Evolutionary conservation across 31 red algal genomes (phyloP).

Genomic region (Asparagopsis taxiformis): DNA sequence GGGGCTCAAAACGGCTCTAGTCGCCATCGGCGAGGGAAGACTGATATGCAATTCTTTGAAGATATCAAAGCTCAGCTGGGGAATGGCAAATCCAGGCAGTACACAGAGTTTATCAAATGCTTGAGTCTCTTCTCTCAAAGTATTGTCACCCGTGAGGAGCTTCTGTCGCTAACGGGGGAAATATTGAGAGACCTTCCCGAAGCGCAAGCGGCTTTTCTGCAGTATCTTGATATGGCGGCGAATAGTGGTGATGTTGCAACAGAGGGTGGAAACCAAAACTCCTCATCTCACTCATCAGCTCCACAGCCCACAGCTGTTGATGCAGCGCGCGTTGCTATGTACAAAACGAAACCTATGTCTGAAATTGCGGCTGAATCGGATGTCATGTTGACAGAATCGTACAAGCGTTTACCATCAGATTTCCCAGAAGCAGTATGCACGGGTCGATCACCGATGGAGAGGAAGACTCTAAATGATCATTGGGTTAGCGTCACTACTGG

Average conservation of each 20-base stretch:
- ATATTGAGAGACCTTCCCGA: constrained; percentile 57
- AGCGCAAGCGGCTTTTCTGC: constrained; percentile 60
- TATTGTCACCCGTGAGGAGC: constrained; percentile 81
- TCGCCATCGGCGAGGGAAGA: too few relatives aligned
- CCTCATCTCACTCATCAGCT: constrained; percentile 47
- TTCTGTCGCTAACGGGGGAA: constrained; percentile 61
- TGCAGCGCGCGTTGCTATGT: constrained; percentile 38
- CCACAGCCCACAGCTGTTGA: constrained; percentile 33
- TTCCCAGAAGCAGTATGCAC: constrained; percentile 56
- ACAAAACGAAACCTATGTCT: constrained; percentile 74
- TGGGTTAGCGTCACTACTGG: constrained; percentile 91
- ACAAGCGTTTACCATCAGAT: constrained; percentile 74
- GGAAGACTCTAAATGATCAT: constrained; percentile 74
- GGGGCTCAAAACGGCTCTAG: too few relatives aligned
- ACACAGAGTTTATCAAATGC: constrained; percentile 93
- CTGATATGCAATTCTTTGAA: constrained; percentile 91
- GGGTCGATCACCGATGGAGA: constrained; percentile 69
- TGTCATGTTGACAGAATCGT: constrained; percentile 42
- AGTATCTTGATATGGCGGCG: constrained; percentile 56
- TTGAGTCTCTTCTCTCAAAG: constrained; percentile 79
- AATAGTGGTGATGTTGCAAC: constrained; percentile 16
- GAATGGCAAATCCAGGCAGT: constrained; percentile 32
- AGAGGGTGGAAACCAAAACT: constrained; percentile 21
- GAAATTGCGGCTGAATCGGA: constrained; percentile 85
- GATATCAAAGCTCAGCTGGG: constrained; percentile 53